Evolutionary conservation across 2,329 filamentous ascomycete genomes (phyloP), one percentile per base, ranked within the genome.

Genomic region (Trichoderma koningiopsis): DNA sequence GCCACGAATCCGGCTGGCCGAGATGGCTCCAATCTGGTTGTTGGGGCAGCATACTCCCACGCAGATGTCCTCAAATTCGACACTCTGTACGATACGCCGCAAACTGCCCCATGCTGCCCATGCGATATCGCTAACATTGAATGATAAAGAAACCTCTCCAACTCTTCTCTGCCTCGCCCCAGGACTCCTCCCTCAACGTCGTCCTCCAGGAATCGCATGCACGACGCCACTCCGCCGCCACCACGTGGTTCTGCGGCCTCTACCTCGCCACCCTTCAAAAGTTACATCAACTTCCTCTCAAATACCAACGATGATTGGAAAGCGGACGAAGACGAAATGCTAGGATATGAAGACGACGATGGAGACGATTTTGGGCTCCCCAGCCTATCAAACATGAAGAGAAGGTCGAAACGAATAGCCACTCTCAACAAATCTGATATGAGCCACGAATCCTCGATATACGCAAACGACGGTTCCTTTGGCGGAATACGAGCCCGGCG

Each of bases 331-430:
- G 92, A 92, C 68, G 92, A 93, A 72, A 90, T 93, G 74, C 88
- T 92, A 77, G 89, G 88, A 13, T 93, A 96, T 75, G 92, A 90
- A 75, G 93, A 97, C 74, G 92, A 94, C 68, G 92, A 96, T 74
- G 94, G 96, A 71, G 95, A 98, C 79, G 95, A 98, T 78, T 98
- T 98, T 80, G 95, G 95, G 1, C 85, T 98, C 31, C 95, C 95
- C 2, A 97, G 94, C 77, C 88, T 98, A 77, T 92, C 94, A 5
- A 97, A 91, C 77, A 96, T 96, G 91, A 92, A 94, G 75, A 88
- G 92, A 73, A 92, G 92, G 77, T 83, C 86, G 24, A 84, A 83
- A 72, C 82, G 83, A 60, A 84, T 85, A 73, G 86, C 85, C 53
- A 81, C 83, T 22, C 84, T 81, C 74, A 73, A 74, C 74, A 72